Base-by-base conservation (phyloP, 176 grass and related monocot genomes). In the Alloteropsis semialata region DNA sequence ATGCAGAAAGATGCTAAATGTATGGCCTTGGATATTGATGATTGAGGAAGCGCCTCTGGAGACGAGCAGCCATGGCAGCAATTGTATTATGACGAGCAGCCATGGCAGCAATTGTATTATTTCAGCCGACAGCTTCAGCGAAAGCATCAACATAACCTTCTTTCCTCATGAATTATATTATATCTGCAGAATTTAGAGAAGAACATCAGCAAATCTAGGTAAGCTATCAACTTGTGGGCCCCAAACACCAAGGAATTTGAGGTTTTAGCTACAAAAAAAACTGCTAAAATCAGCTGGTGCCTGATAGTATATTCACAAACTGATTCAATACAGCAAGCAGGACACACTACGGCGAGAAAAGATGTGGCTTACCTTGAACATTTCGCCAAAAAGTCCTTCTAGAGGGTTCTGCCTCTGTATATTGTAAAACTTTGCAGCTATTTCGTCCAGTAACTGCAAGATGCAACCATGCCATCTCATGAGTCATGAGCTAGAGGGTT, bases 301-400 rank as follows among this genome's bases (percentile, higher is more conserved):
- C 29, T 22, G 29, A 8, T 17, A 12, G 22, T n/a, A 37, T 25
- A 38, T 42, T 42, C 36, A 61, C 44, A 25, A 46, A 74, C 5
- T 69, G 2, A 72, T 15, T 6, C 53, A 29, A 70, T 39, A 54
- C 27, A 45, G 42, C 2, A 48, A 51, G 21, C 60, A 65, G 65
- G 65, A 30, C 11, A 28, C 27, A 90, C 65, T 22, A 73, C 57
- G 3, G 1, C 3, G 27, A 54, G 9, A 63, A 22, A 62, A 84
- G 61, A 41, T 33, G 58, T 30, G 25, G 21, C 59, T 71, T 88
- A 99, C 96, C 93, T 92, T 96, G 77, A 99, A 99, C 85, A 99
- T 87, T 59, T 98, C 96, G 36, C 91, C 87, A 30, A 99, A 96
- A 87, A 99, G 89, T 79, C 96, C 96, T 90, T 98, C 91, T 54